Evolutionary conservation across 495 filamentous ascomycete genomes (phyloP).

Genomic region (Podospora tetraspora): DNA sequence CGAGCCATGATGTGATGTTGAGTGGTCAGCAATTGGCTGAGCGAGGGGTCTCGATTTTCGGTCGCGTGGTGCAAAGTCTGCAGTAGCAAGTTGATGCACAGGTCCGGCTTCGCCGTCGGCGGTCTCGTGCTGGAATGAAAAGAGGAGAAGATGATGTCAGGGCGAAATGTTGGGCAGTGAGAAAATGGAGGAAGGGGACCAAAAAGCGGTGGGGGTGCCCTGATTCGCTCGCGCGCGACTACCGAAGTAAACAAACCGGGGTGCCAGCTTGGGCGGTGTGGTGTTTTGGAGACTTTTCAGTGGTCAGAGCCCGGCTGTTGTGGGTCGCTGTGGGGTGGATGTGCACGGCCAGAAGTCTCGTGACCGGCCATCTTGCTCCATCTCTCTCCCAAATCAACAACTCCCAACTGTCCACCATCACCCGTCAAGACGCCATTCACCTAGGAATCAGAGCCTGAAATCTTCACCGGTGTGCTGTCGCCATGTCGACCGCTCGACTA

Average conservation of each 20-base stretch:
- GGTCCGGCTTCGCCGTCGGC: background rate
- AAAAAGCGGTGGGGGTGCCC: slow-evolving; percentile 16
- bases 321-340: background rate
- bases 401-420: background rate
- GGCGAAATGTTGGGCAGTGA: slow-evolving; percentile 3
- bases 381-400: background rate
- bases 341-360: background rate
- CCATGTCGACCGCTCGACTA: background rate
- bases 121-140: slow-evolving; percentile 23
- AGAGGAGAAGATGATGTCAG: slow-evolving; percentile 26
- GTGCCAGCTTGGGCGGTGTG: slow-evolving; percentile 4
- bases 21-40: background rate
- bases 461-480: background rate
- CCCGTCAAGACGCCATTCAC: background rate
- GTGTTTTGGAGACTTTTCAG: background rate
- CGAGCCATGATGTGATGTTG: slow-evolving; percentile 37
- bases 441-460: background rate
- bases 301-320: background rate
- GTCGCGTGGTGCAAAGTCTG: background rate
- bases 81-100: background rate
- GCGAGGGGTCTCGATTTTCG: background rate
- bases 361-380: background rate
- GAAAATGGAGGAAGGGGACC: slow-evolving; percentile 15
- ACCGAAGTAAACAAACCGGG: slow-evolving; percentile 31
- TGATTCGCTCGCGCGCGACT: slow-evolving; percentile 24